These are phyloP conservation scores for Fraxinus dipetala DNA, from an alignment of 305 asterid genomes.

Conservation along the genomic window DNA sequence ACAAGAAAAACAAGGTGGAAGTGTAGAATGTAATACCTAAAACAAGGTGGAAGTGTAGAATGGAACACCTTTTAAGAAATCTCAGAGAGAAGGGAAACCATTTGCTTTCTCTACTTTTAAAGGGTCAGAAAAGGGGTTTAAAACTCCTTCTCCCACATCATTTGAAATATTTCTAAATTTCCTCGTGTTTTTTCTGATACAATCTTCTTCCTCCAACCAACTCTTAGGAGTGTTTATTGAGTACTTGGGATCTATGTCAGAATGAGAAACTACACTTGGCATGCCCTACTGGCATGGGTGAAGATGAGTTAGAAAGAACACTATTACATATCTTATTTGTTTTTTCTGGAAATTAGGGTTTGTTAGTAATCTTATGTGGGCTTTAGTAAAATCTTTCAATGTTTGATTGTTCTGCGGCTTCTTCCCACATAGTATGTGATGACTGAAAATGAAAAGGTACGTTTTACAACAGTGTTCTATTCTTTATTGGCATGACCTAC, in stretches of 20 bases:
- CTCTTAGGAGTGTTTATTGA: neutral
- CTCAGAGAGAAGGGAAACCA: neutral
- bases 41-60: neutral
- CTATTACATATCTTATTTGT: no score
- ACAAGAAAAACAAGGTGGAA: neutral
- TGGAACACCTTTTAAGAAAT: neutral
- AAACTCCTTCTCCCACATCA: neutral
- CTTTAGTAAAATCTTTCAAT: neutral
- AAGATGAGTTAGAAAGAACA: neutral
- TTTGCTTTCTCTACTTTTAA: neutral
- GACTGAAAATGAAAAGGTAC: neutral
- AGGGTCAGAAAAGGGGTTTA: neutral
- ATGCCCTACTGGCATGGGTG: neutral
- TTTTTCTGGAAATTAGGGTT: neutral
- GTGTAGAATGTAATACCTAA: no score
- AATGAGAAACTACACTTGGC: neutral
- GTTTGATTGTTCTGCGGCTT: neutral
- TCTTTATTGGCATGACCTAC: neutral
- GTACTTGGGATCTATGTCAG: neutral
- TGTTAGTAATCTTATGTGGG: neutral
- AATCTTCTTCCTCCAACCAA: neutral
- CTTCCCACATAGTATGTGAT: neutral
- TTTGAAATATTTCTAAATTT: neutral
- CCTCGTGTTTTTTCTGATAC: neutral
- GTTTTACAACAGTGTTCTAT: neutral